Conservation (phyloP, 2,329 filamentous ascomycete genomes). For the Cladosporium austrohemisphaericum region DNA sequence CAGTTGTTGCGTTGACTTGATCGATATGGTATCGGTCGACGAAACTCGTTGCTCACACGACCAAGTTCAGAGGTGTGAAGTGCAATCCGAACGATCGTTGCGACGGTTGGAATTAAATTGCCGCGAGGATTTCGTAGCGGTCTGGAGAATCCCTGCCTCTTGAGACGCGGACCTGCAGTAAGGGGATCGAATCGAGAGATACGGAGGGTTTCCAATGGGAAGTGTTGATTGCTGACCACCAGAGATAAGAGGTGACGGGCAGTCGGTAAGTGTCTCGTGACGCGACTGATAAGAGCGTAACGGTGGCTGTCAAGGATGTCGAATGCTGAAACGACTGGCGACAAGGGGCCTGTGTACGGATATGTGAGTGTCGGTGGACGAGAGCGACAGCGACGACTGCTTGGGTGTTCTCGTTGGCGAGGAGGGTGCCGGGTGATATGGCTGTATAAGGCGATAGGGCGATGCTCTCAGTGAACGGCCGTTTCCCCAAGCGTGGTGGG, state of each 20-base stretch:
- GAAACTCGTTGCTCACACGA: constrained; percentile 2
- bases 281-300: constrained; percentile 10
- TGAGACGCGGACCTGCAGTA: constrained; percentile 22
- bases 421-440: constrained; percentile 14
- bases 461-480: constrained; percentile 12
- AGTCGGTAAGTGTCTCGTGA: constrained; percentile 9
- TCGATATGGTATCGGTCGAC: neutral
- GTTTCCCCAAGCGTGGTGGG: constrained; percentile 15
- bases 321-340: constrained; percentile 6
- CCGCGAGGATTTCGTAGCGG: constrained; percentile 23
- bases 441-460: constrained; percentile 15
- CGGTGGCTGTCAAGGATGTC: neutral
- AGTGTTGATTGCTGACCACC: constrained; percentile 11
- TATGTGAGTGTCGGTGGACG: neutral
- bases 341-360: constrained; percentile 8
- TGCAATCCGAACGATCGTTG: neutral
- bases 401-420: constrained; percentile 4
- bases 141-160: constrained; percentile 24
- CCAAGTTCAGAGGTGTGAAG: neutral
- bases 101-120: neutral
- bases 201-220: constrained; percentile 11
- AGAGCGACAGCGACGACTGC: constrained; percentile 8
- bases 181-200: constrained; percentile 20
- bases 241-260: constrained; percentile 15
- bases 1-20: neutral